A percentile compares a stretch with the other conserved stretches of the same genome.
These are phyloP conservation scores for Eimeria maxima DNA, from an alignment of 169 alveolate genomes.

Conservation along the genomic window DNA sequence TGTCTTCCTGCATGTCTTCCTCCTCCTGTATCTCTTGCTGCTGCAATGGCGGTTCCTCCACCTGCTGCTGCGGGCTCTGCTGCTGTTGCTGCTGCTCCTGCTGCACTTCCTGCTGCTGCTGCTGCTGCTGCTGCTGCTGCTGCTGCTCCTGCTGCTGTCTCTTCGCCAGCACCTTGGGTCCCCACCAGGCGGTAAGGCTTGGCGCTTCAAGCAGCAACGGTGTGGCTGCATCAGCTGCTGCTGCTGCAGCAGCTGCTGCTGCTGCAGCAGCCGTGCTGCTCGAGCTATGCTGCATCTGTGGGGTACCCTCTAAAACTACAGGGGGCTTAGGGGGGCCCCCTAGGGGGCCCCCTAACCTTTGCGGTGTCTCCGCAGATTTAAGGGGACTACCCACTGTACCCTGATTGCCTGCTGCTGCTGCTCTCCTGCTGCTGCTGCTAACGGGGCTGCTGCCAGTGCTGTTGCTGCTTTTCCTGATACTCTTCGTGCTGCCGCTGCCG, in stretches of 20 bases:
- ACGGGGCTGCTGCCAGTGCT: slow-evolving; percentile 1
- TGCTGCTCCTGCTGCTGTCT: slow-evolving; percentile 21
- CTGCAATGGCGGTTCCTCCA: neutral
- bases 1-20: neutral
- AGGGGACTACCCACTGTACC: neutral
- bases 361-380: slow-evolving; percentile 6
- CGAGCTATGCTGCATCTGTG: neutral
- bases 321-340: slow-evolving; percentile 53
- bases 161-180: neutral
- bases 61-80: slow-evolving; percentile 5
- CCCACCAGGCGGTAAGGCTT: slow-evolving; percentile 1
- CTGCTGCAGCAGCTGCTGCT: slow-evolving; percentile 63
- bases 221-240: slow-evolving; percentile 50
- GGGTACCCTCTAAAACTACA: neutral
- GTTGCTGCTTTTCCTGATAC: neutral
- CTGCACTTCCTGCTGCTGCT: neutral
- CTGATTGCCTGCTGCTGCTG: neutral
- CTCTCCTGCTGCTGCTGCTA: slow-evolving; percentile 19
- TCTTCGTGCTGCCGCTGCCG: neutral
- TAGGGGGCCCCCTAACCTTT: slow-evolving; percentile 38
- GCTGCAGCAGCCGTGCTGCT: slow-evolving; percentile 29
- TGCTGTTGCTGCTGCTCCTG: slow-evolving; percentile 8
- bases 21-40: neutral
- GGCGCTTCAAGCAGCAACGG: slow-evolving; percentile 69
- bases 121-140: slow-evolving; percentile 14